Evolutionary conservation across 2,329 filamentous ascomycete genomes (phyloP).

Genomic region (Botrytis galanthina): DNA sequence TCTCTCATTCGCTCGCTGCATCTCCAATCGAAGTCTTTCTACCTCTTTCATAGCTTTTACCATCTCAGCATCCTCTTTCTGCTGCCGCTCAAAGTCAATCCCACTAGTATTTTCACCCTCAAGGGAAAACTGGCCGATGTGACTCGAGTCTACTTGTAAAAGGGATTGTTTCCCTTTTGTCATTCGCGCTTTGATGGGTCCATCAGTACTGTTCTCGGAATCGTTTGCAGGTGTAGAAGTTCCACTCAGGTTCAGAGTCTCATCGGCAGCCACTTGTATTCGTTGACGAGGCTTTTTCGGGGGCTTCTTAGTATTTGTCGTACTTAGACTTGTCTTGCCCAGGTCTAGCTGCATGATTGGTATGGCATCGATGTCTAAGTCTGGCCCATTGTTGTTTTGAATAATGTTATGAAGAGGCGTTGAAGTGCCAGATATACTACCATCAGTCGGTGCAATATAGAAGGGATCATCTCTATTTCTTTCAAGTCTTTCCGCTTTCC

Average conservation of each 20-base stretch:
- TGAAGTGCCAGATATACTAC: slow-evolving; percentile 57
- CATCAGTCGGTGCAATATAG: slow-evolving; percentile 67
- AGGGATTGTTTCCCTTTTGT: slow-evolving; percentile 59
- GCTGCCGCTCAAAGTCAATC: slow-evolving; percentile 63
- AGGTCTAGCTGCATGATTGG: slow-evolving; percentile 92
- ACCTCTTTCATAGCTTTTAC: slow-evolving; percentile 83
- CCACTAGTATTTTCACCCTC: slow-evolving; percentile 48
- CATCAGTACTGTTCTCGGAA: slow-evolving; percentile 52
- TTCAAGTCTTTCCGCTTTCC: slow-evolving; percentile 74
- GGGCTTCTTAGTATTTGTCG: slow-evolving; percentile 39
- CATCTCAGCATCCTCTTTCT: slow-evolving; percentile 85
- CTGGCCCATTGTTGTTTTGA: slow-evolving; percentile 68
- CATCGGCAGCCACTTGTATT: slow-evolving; percentile 69
- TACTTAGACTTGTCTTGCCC: slow-evolving; percentile 46
- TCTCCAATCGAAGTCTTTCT: slow-evolving; percentile 79
- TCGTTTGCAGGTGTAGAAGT: slow-evolving; percentile 51
- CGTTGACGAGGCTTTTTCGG: slow-evolving; percentile 51
- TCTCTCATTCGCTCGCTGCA: slow-evolving; percentile 78
- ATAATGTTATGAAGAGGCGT: slow-evolving; percentile 79
- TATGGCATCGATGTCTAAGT: slow-evolving; percentile 89
- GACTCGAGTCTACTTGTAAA: slow-evolving; percentile 84
- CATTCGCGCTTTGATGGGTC: slow-evolving; percentile 48
- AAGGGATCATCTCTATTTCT: slow-evolving; percentile 92
- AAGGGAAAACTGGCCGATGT: slow-evolving; percentile 70
- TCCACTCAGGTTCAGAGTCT: slow-evolving; percentile 61